phyloP scores from a whole-genome alignment of 106 monocot genomes.

The Narthecium ossifragum region DNA sequence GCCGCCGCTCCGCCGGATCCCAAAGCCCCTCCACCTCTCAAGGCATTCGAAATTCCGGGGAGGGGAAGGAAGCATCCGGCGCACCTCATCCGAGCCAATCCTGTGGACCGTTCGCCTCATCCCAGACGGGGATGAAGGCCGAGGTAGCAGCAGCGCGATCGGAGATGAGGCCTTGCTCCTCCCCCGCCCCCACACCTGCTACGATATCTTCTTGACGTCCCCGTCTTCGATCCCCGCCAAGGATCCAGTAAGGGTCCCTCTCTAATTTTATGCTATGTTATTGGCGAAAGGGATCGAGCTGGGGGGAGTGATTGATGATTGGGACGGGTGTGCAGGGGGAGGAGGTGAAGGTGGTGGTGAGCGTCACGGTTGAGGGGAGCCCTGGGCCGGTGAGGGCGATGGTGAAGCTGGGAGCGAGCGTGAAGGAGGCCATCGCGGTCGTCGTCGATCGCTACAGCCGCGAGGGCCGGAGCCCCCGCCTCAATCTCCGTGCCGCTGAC shows the following conservation, averaged over 20 bases:
- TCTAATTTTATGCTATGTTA: not conserved
- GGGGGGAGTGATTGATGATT: not conserved
- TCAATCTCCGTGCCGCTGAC: slow-evolving; percentile 17
- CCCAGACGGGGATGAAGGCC: not conserved
- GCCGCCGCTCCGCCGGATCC: too few species aligned
- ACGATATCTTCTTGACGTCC: slow-evolving; percentile 10
- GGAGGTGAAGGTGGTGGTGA: slow-evolving; percentile 78
- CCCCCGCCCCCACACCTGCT: slow-evolving; percentile 6
- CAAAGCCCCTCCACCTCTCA: too few species aligned
- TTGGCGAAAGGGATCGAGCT: not conserved
- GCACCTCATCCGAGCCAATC: slow-evolving; percentile 33
- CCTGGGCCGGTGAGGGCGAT: slow-evolving; percentile 73
- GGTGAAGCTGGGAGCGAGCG: slow-evolving; percentile 55
- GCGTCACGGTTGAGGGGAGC: slow-evolving; percentile 88
- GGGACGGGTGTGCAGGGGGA: not conserved
- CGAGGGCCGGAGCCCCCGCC: slow-evolving; percentile 59
- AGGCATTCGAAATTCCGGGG: too few species aligned
- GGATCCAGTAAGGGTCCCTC: slow-evolving; percentile 5
- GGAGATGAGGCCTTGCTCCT: not conserved
- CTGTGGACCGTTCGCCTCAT: slow-evolving; percentile 12
- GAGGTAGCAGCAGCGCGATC: not conserved
- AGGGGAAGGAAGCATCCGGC: too few species aligned
- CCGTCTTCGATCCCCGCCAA: not conserved
- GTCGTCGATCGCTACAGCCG: slow-evolving; percentile 41
- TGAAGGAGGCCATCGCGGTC: slow-evolving; percentile 54